A percentile compares a stretch with the other conserved stretches of the same genome.
These are phyloP conservation scores for Lactarius evosmus DNA, from an alignment of 768 basidiomycete genomes.

Conservation along the genomic window DNA sequence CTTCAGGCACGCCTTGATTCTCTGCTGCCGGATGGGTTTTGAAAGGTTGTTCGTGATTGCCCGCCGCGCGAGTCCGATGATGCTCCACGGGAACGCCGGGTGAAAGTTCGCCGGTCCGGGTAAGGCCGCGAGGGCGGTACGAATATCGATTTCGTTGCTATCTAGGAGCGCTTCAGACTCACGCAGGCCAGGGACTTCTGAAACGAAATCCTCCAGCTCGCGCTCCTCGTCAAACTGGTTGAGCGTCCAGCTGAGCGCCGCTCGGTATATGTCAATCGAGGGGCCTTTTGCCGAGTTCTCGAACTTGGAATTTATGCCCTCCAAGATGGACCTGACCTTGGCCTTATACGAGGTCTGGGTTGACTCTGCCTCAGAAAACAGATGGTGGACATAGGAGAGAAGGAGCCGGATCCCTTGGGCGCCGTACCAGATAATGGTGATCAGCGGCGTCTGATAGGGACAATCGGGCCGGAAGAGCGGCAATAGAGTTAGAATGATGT, in stretches of 20 bases:
- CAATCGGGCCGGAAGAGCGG: constrained; percentile 16
- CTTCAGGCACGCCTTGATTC: neutral
- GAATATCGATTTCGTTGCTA: too few relatives aligned
- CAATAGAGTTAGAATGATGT: neutral
- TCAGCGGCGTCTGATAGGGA: constrained; percentile 9
- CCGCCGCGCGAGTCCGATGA: neutral
- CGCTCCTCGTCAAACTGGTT: neutral
- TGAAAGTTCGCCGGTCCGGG: constrained; percentile 4
- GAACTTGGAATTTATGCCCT: neutral
- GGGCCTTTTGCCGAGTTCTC: neutral
- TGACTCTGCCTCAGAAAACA: too few relatives aligned
- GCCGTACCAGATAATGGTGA: neutral
- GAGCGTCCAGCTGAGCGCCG: neutral
- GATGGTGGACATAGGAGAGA: too few relatives aligned
- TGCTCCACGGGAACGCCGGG: neutral
- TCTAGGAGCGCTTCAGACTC: neutral
- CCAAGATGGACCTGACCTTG: neutral
- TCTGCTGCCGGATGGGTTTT: neutral
- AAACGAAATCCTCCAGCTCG: neutral
- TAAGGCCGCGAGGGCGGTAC: neutral
- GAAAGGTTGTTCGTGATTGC: neutral
- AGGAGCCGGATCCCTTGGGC: too few relatives aligned
- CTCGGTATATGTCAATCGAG: neutral
- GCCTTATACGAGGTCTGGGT: too few relatives aligned
- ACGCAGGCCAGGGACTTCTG: neutral